These are phyloP conservation scores for Mycena chlorophos DNA, from an alignment of 768 basidiomycete species.

Conservation along the genomic window DNA sequence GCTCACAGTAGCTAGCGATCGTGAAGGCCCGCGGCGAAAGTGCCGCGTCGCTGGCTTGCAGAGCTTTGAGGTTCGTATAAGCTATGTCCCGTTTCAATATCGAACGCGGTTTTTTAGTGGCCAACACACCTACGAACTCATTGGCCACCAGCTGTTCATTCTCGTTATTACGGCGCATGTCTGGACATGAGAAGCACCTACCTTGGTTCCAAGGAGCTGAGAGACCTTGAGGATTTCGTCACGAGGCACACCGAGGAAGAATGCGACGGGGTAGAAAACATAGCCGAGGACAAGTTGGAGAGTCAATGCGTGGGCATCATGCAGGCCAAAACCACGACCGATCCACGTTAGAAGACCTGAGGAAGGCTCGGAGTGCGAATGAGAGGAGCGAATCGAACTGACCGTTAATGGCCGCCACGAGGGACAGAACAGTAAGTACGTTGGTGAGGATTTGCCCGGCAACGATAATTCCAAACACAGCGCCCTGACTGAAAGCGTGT, in stretches of 20 bases:
- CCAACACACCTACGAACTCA: no score
- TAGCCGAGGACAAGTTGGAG: slow-evolving; percentile 85
- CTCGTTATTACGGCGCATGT: no score
- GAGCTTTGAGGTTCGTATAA: slow-evolving; percentile 58
- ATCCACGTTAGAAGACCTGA: slow-evolving; percentile 74
- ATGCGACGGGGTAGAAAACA: slow-evolving; percentile 84
- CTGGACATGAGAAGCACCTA: no score
- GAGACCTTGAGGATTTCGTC: slow-evolving; percentile 80
- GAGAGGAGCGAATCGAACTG: background rate
- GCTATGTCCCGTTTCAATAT: no score
- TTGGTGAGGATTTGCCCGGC: slow-evolving; percentile 87
- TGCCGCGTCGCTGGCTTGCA: slow-evolving; percentile 46
- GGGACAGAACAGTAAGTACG: slow-evolving; percentile 80
- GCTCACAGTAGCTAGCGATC: slow-evolving; percentile 65
- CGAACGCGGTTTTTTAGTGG: no score
- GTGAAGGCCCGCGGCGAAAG: slow-evolving; percentile 75
- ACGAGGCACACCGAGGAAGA: slow-evolving; percentile 78
- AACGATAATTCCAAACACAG: slow-evolving; percentile 79
- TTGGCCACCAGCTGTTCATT: slow-evolving; percentile 84
- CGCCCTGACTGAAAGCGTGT: slow-evolving; percentile 87
- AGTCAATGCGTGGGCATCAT: slow-evolving; percentile 54
- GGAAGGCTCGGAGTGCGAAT: background rate
- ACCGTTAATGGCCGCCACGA: slow-evolving; percentile 80
- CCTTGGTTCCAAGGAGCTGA: slow-evolving; percentile 82
- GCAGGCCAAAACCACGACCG: slow-evolving; percentile 82